These are phyloP conservation scores for Papiliotrema laurentii DNA, from an alignment of 1,284 basidiomycete species.

Conservation along the genomic window DNA sequence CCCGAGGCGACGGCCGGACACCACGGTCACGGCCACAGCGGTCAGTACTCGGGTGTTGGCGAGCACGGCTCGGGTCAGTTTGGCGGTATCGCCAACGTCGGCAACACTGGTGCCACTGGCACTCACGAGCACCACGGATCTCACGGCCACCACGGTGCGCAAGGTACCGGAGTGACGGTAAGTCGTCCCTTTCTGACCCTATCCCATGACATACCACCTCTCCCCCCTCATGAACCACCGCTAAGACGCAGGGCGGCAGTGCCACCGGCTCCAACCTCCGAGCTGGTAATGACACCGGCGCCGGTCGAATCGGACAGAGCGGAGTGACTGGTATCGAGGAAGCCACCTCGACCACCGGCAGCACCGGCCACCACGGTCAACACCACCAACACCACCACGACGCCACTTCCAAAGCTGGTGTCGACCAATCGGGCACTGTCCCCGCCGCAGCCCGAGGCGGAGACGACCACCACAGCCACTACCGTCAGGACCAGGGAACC, in stretches of 20 bases:
- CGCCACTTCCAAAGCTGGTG: constrained; percentile 1
- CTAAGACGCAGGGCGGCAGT: too few species aligned
- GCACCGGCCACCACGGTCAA: constrained; percentile 2
- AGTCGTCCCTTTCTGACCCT: too few species aligned
- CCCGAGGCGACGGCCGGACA: not conserved
- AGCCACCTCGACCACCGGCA: not conserved
- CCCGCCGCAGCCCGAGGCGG: not conserved
- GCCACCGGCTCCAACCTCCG: too few species aligned
- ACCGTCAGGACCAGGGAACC: not conserved
- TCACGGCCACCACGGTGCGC: too few species aligned
- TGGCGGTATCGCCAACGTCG: too few species aligned
- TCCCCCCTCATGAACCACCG: too few species aligned
- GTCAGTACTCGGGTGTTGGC: not conserved
- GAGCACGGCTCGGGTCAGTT: not conserved
- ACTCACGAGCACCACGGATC: too few species aligned
- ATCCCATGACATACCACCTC: too few species aligned
- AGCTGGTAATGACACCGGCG: too few species aligned
- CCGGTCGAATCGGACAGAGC: not conserved
- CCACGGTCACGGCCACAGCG: not conserved
- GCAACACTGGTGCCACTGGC: too few species aligned
- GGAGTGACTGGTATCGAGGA: not conserved
- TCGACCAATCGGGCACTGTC: not conserved
- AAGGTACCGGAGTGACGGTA: too few species aligned
- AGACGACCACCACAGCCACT: not conserved
- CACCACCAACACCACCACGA: constrained; percentile 1